Percentiles rank a stretch among this genome's conserved stretches.
Conservation (phyloP, 345 rosid genomes). For the Citrus hindsii region DNA sequence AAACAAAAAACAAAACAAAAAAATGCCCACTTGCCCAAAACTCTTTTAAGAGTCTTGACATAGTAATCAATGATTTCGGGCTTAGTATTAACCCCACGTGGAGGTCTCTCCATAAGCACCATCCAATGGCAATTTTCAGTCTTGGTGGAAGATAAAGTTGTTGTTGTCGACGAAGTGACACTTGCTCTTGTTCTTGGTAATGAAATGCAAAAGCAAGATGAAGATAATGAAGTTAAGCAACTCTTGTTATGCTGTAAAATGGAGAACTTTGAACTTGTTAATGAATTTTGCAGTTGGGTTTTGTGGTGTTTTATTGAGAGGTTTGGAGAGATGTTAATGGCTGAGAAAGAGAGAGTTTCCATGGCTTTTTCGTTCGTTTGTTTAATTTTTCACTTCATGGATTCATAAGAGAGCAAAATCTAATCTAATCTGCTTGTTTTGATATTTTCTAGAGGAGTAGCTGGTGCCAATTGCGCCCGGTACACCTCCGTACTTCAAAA, state of each 20-base stretch:
- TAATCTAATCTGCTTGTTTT: background rate
- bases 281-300: conserved; percentile 4
- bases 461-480: no score
- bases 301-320: conserved; percentile 3
- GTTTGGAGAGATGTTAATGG: conserved; percentile 2
- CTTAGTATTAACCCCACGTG: conserved; percentile 41
- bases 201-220: conserved; percentile 8
- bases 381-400: no score
- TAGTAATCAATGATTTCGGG: conserved; percentile 58
- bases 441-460: background rate
- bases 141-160: conserved; percentile 21
- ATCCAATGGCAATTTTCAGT: conserved; percentile 43
- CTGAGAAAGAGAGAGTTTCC: conserved; percentile 27
- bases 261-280: conserved; percentile 7
- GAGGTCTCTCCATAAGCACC: conserved; percentile 60
- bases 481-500: no score
- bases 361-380: conserved; percentile 6
- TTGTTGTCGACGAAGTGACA: background rate
- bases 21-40: conserved; percentile 53
- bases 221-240: conserved; percentile 11
- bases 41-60: conserved; percentile 45
- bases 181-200: conserved; percentile 13
- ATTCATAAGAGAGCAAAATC: background rate
- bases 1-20: background rate
- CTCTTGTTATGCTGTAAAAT: conserved; percentile 5